Evolutionary conservation across 2,329 filamentous ascomycete species (phyloP).

Genomic region (Colletotrichum sp.): DNA sequence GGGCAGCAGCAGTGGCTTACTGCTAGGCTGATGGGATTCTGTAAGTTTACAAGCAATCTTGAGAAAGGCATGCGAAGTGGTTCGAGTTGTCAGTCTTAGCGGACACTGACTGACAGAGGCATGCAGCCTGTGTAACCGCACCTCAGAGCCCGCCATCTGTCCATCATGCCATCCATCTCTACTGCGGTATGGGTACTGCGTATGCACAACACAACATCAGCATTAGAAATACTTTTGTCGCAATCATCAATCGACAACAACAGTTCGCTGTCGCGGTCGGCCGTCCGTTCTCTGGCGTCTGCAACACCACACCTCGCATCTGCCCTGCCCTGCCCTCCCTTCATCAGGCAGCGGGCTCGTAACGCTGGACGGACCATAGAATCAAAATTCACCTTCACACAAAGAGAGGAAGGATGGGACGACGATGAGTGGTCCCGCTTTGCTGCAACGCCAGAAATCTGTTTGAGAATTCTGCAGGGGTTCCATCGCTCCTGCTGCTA

Average conservation of each 20-base stretch:
- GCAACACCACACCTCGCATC: not conserved
- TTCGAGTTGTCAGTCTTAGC: not conserved
- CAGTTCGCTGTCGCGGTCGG: not conserved
- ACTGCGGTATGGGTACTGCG: not conserved
- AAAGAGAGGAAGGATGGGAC: conserved; percentile 7
- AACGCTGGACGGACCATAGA: not conserved
- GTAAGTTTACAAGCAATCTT: not conserved
- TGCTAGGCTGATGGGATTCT: not conserved
- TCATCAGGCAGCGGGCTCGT: not conserved
- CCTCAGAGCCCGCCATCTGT: not conserved
- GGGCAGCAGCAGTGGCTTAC: not conserved
- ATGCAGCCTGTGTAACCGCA: not conserved
- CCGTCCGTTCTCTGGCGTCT: not conserved
- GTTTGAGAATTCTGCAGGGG: conserved; percentile 29
- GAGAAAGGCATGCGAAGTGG: not conserved
- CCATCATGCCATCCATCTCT: not conserved
- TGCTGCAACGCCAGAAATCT: conserved; percentile 19
- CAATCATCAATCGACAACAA: not conserved
- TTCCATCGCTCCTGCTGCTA: conserved; percentile 14
- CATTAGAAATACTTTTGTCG: not conserved
- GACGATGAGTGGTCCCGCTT: conserved; percentile 11
- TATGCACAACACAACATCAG: not conserved
- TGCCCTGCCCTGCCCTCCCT: not conserved
- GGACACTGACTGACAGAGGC: not conserved
- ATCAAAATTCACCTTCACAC: not conserved